phyloP scores from a whole-genome alignment of 345 rosid genomes.

The Boechera stricta region DNA sequence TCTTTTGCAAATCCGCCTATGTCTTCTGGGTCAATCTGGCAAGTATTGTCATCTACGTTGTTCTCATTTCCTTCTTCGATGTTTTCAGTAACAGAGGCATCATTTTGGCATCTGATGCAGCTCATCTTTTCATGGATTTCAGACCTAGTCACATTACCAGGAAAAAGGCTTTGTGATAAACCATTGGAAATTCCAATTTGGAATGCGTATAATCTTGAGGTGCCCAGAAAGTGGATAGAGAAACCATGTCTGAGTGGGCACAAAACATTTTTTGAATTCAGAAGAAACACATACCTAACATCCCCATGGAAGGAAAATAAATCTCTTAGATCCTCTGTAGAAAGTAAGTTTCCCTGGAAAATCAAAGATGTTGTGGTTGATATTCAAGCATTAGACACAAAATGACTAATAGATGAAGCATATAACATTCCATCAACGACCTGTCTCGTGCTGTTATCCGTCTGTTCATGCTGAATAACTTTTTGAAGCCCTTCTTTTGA shows the following conservation, averaged over 20 bases:
- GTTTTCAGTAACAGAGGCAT: slow-evolving; percentile 43
- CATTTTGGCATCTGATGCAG: slow-evolving; percentile 66
- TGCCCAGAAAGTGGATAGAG: slow-evolving; percentile 8
- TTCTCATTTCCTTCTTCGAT: slow-evolving; percentile 48
- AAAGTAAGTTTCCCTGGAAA: slow-evolving; percentile 82
- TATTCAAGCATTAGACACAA: slow-evolving; percentile 24
- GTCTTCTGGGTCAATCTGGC: slow-evolving; percentile 55
- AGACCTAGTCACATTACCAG: slow-evolving; percentile 58
- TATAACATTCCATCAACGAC: slow-evolving; percentile 45
- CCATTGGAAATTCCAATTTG: neutral
- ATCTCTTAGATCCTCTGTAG: slow-evolving; percentile 86
- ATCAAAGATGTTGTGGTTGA: slow-evolving; percentile 25
- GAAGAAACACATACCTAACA: slow-evolving; percentile 56
- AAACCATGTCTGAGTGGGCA: neutral
- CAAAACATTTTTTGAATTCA: neutral
- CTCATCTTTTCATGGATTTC: slow-evolving; percentile 91
- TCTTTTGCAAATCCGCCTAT: slow-evolving; percentile 87
- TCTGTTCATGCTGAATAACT: slow-evolving; percentile 80
- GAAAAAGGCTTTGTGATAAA: slow-evolving; percentile 2
- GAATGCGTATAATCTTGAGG: slow-evolving; percentile 9
- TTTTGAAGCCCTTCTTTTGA: slow-evolving; percentile 99
- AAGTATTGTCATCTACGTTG: slow-evolving; percentile 35
- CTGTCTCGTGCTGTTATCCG: slow-evolving; percentile 56
- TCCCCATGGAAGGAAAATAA: slow-evolving; percentile 79
- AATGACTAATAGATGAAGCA: neutral